Base-by-base conservation (phyloP, 2,329 filamentous ascomycete species). In the Diaporthe ilicicola region DNA sequence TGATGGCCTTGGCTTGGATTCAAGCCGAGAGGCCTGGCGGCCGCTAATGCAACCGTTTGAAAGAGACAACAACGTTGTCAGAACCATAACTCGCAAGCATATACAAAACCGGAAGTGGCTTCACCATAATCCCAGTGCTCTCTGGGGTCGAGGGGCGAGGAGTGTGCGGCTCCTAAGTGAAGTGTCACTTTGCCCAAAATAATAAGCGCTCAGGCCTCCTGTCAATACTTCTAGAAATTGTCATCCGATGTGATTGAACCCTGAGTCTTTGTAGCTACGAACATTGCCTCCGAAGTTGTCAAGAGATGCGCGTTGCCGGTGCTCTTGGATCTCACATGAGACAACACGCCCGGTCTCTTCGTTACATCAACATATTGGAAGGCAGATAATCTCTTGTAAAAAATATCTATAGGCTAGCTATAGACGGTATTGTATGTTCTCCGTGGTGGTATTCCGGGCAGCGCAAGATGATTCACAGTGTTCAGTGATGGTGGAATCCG, bases 41-140 rank as follows among this genome's bases (percentile, higher is more conserved):
- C 44, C 56, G 59, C 67, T 46, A 51, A 50, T 61, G 42, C 67
- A 32, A n/a, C 56, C 29, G 27, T 19, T 10, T 39, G 29, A 42
- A 50, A 50, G 42, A 68, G 29, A 17, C 24, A 37, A 15, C 17
- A 22, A 9, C 44, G 17, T 59, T 39, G 29, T 50, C 42, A 50
- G 59, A 42, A 64, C 59, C 34, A 24, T 64, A 64, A 37, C 50
- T 64, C 59, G 59, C 59, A 64, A 64, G 13, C 59, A 64, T 64
- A 24, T 64, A 50, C 59, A 48, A 48, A 64, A 37, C 12, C 44
- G 27, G 59, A 29, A 7, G 44, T n/a, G 17, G 37, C 55, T 44
- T 61, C 9, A 61, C n/a, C 37, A 37, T 7, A 34, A 59, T 42
- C 54, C 42, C 27, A 48, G 59, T 29, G 15, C 13, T 17, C 12